A percentile compares a stretch with the other conserved stretches of the same genome.
These are phyloP conservation scores for Rubia yunnanensis DNA, from an alignment of 257 asterid genomes.

Conservation along the genomic window DNA sequence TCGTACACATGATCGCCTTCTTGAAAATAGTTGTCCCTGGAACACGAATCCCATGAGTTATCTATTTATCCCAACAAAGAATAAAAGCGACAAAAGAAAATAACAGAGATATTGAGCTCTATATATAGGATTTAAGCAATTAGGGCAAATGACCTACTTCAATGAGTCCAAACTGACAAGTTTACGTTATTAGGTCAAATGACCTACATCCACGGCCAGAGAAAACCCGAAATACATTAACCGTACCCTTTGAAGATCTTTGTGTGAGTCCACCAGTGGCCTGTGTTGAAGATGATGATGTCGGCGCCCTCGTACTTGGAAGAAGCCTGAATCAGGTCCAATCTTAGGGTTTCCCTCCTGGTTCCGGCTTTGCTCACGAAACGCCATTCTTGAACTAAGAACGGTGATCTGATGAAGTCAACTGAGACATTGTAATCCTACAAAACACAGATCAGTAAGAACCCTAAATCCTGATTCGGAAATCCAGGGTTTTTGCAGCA, in stretches of 20 bases:
- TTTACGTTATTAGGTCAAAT: neutral
- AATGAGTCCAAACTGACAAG: slow-evolving; percentile 58
- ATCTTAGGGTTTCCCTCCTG: slow-evolving; percentile 30
- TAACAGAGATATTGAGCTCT: too few species aligned
- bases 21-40: neutral
- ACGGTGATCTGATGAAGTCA: slow-evolving; percentile 50
- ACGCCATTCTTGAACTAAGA: slow-evolving; percentile 56
- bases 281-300: slow-evolving; percentile 63
- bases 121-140: too few species aligned
- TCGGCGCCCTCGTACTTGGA: neutral
- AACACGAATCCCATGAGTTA: too few species aligned
- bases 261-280: slow-evolving; percentile 98
- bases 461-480: too few species aligned
- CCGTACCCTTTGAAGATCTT: slow-evolving; percentile 69
- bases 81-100: too few species aligned
- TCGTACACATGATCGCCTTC: slow-evolving; percentile 31
- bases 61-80: too few species aligned
- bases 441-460: neutral
- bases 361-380: slow-evolving; percentile 30
- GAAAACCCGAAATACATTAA: too few species aligned
- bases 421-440: slow-evolving; percentile 50
- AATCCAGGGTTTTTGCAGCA: too few species aligned
- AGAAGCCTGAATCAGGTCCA: neutral
- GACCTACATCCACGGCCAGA: too few species aligned
- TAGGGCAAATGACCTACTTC: neutral